These are phyloP conservation scores for Quercus rubra DNA, from an alignment of 306 rosid species.

Conservation along the genomic window DNA sequence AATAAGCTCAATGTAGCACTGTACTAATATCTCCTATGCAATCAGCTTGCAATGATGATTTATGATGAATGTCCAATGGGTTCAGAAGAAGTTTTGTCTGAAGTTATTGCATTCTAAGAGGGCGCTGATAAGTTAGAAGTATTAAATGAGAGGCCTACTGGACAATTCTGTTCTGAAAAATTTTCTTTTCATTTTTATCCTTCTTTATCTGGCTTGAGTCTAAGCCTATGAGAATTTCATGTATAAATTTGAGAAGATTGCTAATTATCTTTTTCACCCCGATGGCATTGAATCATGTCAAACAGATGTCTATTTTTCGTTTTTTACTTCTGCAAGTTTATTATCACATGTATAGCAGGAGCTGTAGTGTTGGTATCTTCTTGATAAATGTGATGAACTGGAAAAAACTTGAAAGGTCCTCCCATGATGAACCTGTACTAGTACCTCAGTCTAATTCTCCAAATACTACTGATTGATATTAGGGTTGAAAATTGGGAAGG, in stretches of 20 bases:
- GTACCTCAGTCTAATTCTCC: not conserved
- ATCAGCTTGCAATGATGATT: constrained; percentile 15
- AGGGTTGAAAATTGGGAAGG: not conserved
- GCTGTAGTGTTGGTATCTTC: not conserved
- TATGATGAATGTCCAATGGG: not conserved
- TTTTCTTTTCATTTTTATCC: not conserved
- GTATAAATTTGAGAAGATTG: not conserved
- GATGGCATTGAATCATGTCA: not conserved
- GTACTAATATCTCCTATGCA: not conserved
- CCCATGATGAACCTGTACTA: not conserved
- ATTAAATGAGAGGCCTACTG: not conserved
- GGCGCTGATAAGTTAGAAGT: not conserved
- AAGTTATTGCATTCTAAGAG: not conserved
- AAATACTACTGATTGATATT: not conserved
- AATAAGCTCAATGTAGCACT: not conserved
- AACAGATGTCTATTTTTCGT: not conserved
- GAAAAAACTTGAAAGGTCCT: not conserved
- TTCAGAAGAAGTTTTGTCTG: not conserved
- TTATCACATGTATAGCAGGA: too few species aligned
- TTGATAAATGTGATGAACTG: not conserved
- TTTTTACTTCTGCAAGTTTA: too few species aligned
- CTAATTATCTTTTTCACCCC: not conserved
- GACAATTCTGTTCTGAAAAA: not conserved
- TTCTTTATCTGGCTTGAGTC: not conserved
- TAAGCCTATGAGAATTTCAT: not conserved